Evolutionary conservation across 2,329 filamentous ascomycete genomes (phyloP).

Genomic region (Aureobasidium vineae): DNA sequence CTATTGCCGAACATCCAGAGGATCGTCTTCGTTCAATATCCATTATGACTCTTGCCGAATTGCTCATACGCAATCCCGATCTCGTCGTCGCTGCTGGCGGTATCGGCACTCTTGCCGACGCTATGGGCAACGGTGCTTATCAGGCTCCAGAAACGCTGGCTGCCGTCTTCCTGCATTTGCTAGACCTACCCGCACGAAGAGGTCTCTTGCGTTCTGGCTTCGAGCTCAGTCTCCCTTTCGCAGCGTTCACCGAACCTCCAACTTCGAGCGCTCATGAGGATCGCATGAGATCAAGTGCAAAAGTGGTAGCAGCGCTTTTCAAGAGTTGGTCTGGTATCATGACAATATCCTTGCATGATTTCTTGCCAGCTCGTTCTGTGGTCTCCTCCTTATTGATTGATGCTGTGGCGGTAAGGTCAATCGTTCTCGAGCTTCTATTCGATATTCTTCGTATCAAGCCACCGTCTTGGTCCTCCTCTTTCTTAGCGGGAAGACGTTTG

Average conservation of each 20-base stretch:
- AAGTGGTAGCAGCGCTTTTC: conserved; percentile 85
- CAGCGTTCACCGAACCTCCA: conserved; percentile 83
- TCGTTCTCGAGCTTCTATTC: conserved; percentile 85
- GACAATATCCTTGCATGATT: conserved; percentile 82
- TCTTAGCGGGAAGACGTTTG: conserved; percentile 83
- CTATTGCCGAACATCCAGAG: conserved; percentile 81
- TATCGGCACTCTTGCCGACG: conserved; percentile 83
- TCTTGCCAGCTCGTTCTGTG: conserved; percentile 78
- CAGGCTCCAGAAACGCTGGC: conserved; percentile 88
- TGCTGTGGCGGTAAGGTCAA: conserved; percentile 61
- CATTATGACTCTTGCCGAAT: conserved; percentile 87
- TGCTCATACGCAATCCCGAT: conserved; percentile 80
- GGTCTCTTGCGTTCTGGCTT: conserved; percentile 83
- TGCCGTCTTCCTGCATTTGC: conserved; percentile 80
- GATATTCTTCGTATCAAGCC: conserved; percentile 84
- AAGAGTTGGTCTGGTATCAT: conserved; percentile 94
- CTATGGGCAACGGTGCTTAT: conserved; percentile 85
- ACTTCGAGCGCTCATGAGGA: conserved; percentile 57
- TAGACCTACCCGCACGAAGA: conserved; percentile 78
- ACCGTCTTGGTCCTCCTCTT: conserved; percentile 91
- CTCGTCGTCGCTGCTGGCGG: conserved; percentile 81
- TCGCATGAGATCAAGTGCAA: conserved; percentile 78
- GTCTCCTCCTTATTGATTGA: conserved; percentile 63
- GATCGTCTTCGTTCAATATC: conserved; percentile 88
- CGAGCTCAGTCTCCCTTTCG: conserved; percentile 81